A percentile compares a stretch with the other conserved stretches of the same genome.
phyloP scores from a whole-genome alignment of 169 alveolate species.

The Plasmodium vinckei region DNA sequence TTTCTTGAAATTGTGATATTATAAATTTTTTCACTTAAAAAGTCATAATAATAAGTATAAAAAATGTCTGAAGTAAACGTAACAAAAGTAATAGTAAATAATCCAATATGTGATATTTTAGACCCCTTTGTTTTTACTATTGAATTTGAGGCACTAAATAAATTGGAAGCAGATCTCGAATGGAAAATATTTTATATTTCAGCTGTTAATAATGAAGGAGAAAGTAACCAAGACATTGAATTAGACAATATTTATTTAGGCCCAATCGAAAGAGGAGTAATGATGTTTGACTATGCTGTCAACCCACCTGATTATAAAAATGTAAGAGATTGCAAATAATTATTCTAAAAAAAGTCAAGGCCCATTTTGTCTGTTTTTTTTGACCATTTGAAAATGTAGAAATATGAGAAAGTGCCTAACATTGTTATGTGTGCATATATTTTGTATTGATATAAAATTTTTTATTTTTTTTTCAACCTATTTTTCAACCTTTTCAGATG shows the following conservation, averaged over 20 bases:
- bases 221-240: constrained; percentile 92
- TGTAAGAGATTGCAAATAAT: constrained; percentile 76
- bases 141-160: constrained; percentile 93
- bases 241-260: constrained; percentile 96
- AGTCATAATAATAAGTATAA: constrained; percentile 6
- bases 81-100: constrained; percentile 92
- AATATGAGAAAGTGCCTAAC: no score
- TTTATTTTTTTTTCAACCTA: background rate
- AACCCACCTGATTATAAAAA: constrained; percentile 94
- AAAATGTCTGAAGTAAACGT: constrained; percentile 96
- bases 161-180: constrained; percentile 93
- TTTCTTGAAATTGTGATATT: background rate
- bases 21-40: background rate
- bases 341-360: background rate
- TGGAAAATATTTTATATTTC: constrained; percentile 92
- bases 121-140: constrained; percentile 94
- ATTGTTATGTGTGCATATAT: no score
- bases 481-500: constrained; percentile 76
- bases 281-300: constrained; percentile 94
- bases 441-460: no score
- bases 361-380: no score
- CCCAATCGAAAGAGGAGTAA: constrained; percentile 93
- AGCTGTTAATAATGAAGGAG: constrained; percentile 81
- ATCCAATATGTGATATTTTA: constrained; percentile 92
- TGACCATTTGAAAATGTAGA: no score